Evolutionary conservation across 768 basidiomycete species (phyloP), one percentile per base, ranked within the genome.

Genomic region (Hygrocybe coccinea): DNA sequence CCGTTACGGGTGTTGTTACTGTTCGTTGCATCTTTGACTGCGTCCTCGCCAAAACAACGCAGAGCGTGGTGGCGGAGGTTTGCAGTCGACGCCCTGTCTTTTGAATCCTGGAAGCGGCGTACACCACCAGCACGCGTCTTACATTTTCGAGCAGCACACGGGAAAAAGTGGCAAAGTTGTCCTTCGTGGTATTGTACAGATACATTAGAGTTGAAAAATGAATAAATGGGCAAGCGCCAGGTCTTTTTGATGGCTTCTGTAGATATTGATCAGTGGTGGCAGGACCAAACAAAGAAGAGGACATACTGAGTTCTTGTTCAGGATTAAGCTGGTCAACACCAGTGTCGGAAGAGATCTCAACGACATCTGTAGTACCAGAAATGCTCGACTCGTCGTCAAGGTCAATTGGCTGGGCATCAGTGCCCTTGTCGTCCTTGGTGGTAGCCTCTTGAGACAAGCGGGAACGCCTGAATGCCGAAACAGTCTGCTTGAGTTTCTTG

Each of bases 31-130:
- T 58, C 60, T 1, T 65, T 50, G n/a, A 69, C 21, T 1, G 59
- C 62, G 8, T 69, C 66, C 2, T 58, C 17, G 5, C 70, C 71
- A 66, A 65, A 71, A 63, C 73, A 73, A 0, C 12, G 22, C 5
- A 56, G 55, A 1, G 59, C 67, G 59, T 74, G 66, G 43, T 62
- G 62, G n/a, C 52, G 36, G 43, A 70, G 52, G 59, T 73, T 73
- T 10, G 65, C 54, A 0, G 71, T 74, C 2, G 62, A 67, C 11
- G 45, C 49, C 0, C 50, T 44, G 54, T 71, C 69, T 5, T 33
- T 57, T 9, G 50, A 67, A 41, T 70, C 65, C 5, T 66, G 57
- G 43, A 62, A 70, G 3, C 62, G 49, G 50, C 50, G 50, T 19
- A 52, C 50, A 19, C 50, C 50, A 1, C 55, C 56, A 5, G 64